phyloP scores from a whole-genome alignment of 2,329 filamentous ascomycete genomes.

The Neophaeococcomyces mojaviensis region DNA sequence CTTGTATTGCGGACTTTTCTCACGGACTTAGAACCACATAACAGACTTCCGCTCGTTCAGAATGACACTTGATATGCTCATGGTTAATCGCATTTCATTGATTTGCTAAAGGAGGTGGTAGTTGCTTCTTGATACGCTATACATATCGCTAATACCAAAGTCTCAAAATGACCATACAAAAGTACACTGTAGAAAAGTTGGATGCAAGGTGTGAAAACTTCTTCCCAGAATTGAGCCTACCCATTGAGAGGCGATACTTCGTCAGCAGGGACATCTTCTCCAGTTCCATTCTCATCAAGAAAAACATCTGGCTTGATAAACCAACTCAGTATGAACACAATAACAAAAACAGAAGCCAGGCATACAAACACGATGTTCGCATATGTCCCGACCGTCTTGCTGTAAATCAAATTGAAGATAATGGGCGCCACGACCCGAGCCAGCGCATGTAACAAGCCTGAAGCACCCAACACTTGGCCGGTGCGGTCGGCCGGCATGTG shows the following conservation, averaged over 20 bases:
- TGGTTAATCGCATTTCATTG: too few species aligned
- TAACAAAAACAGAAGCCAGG: constrained; percentile 57
- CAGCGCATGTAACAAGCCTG: constrained; percentile 76
- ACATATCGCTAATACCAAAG: too few species aligned
- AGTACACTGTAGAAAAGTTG: too few species aligned
- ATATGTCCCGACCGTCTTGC: constrained; percentile 66
- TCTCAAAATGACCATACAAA: too few species aligned
- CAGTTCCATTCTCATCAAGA: neutral
- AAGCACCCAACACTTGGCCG: constrained; percentile 81
- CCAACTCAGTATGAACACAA: constrained; percentile 60
- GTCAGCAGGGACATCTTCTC: neutral
- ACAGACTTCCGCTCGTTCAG: too few species aligned
- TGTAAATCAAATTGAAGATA: constrained; percentile 80
- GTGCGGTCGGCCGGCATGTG: constrained; percentile 77
- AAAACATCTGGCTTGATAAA: constrained; percentile 53
- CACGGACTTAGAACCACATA: too few species aligned
- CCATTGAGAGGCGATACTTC: neutral
- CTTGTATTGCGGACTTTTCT: too few species aligned
- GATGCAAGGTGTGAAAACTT: too few species aligned
- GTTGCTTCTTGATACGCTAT: too few species aligned
- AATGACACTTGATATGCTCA: too few species aligned
- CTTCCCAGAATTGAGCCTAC: too few species aligned
- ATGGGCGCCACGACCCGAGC: constrained; percentile 71
- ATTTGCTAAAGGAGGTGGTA: too few species aligned
- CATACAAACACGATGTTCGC: constrained; percentile 79